A percentile compares a stretch with the other conserved stretches of the same genome.
Evolutionary conservation across 148 eudicot species (phyloP).

Genomic region (Persicaria tinctoria): DNA sequence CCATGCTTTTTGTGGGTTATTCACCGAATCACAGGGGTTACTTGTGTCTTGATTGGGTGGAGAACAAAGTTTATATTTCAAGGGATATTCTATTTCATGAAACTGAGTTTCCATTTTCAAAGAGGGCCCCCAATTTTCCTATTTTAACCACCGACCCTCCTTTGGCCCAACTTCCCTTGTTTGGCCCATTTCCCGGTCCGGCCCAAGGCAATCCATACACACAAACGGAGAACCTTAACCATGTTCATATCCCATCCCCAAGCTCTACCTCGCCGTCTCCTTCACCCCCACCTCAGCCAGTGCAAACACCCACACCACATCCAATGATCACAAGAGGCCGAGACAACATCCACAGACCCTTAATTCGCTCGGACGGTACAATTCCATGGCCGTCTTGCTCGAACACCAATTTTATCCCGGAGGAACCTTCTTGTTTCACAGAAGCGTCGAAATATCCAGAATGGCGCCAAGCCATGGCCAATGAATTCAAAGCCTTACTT

Average conservation of each 20-base stretch:
- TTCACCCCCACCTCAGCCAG: not conserved
- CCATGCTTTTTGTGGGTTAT: not conserved
- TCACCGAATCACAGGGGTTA: too few species aligned
- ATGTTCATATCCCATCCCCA: too few species aligned
- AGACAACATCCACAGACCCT: not conserved
- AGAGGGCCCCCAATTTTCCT: too few species aligned
- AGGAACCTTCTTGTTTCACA: not conserved
- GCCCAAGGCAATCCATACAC: not conserved
- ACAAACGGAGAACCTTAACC: too few species aligned
- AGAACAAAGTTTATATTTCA: too few species aligned
- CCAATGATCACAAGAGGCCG: not conserved
- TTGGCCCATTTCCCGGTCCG: not conserved
- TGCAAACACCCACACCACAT: not conserved
- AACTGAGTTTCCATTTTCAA: too few species aligned
- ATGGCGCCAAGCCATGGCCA: not conserved
- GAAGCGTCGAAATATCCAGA: not conserved
- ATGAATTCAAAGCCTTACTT: not conserved
- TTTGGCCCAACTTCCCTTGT: not conserved
- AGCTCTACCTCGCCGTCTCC: not conserved
- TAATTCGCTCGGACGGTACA: not conserved
- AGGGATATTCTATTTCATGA: too few species aligned
- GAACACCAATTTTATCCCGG: not conserved
- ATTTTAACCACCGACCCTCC: too few species aligned
- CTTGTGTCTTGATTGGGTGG: too few species aligned
- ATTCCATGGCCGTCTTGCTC: not conserved